These are phyloP conservation scores for Agastache rugosa DNA, from an alignment of 257 asterid species.

Conservation along the genomic window DNA sequence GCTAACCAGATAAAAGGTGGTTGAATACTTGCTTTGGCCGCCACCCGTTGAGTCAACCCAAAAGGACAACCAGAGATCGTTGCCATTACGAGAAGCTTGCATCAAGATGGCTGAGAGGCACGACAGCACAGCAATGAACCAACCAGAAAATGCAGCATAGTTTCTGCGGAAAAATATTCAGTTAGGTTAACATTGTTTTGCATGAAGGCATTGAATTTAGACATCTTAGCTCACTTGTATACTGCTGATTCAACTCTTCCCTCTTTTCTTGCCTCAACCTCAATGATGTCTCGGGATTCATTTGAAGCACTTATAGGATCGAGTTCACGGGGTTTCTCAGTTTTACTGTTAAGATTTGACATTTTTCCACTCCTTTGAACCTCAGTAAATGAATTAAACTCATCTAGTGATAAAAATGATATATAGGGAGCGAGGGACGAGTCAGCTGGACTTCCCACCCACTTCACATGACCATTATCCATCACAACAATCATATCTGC, in stretches of 20 bases:
- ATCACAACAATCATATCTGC: slow-evolving; percentile 82
- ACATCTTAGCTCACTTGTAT: slow-evolving; percentile 73
- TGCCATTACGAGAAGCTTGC: slow-evolving; percentile 99
- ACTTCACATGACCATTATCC: slow-evolving; percentile 84
- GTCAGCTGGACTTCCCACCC: slow-evolving; percentile 78
- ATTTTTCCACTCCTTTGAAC: slow-evolving; percentile 39
- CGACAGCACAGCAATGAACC: slow-evolving; percentile 65
- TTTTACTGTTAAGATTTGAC: slow-evolving; percentile 42
- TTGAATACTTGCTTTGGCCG: slow-evolving; percentile 59
- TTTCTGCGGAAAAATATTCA: slow-evolving; percentile 54
- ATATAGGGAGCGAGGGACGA: slow-evolving; percentile 58
- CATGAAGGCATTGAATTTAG: neutral
- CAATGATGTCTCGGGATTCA: slow-evolving; percentile 57
- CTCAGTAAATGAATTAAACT: slow-evolving; percentile 45
- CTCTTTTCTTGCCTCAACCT: slow-evolving; percentile 79
- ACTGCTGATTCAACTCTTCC: slow-evolving; percentile 84
- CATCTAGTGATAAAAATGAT: slow-evolving; percentile 60
- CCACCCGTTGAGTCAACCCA: slow-evolving; percentile 89
- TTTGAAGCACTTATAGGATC: slow-evolving; percentile 47
- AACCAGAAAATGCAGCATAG: slow-evolving; percentile 89
- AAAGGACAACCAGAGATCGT: slow-evolving; percentile 91
- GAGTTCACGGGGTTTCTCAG: slow-evolving; percentile 47
- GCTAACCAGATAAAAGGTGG: slow-evolving; percentile 80
- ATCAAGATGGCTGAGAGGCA: slow-evolving; percentile 82
- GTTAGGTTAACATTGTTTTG: neutral